phyloP scores from a whole-genome alignment of 1,284 basidiomycete genomes.

The Moniliella sp. region DNA sequence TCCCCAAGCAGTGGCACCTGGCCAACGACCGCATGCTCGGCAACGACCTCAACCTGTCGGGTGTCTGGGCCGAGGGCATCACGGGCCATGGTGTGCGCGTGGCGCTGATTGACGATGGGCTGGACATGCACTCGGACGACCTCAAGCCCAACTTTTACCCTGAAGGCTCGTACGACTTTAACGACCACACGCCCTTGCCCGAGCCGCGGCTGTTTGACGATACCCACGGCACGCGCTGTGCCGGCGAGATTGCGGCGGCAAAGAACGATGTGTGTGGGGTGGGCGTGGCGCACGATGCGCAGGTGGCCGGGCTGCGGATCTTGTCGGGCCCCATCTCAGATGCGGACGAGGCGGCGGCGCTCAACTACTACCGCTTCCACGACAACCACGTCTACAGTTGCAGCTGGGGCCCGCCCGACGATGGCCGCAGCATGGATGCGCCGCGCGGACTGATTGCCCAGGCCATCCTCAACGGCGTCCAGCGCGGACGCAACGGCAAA shows the following conservation, averaged over 20 bases:
- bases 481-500: constrained; percentile 68
- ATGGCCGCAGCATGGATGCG: constrained; percentile 81
- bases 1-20: constrained; percentile 69
- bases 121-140: constrained; percentile 73
- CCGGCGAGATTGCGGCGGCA: constrained; percentile 89
- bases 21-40: constrained; percentile 20
- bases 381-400: constrained; percentile 84
- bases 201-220: constrained; percentile 73
- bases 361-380: constrained; percentile 82
- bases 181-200: constrained; percentile 70
- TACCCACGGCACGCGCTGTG: constrained; percentile 90
- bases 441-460: constrained; percentile 79
- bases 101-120: constrained; percentile 80
- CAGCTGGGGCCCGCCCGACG: constrained; percentile 92
- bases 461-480: constrained; percentile 78
- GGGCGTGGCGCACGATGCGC: constrained; percentile 74
- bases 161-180: constrained; percentile 83
- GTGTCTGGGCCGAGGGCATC: constrained; percentile 65
- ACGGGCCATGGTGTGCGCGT: constrained; percentile 68
- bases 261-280: constrained; percentile 86
- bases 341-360: constrained; percentile 82
- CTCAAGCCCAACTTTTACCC: constrained; percentile 72
- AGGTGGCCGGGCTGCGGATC: constrained; percentile 80
- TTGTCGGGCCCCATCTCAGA: constrained; percentile 89
- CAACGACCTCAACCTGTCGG: constrained; percentile 62